Percentiles rank a stretch among this genome's conserved stretches.
These are phyloP conservation scores for Piper longum DNA, from an alignment of 164 flowering plant species.

Conservation along the genomic window DNA sequence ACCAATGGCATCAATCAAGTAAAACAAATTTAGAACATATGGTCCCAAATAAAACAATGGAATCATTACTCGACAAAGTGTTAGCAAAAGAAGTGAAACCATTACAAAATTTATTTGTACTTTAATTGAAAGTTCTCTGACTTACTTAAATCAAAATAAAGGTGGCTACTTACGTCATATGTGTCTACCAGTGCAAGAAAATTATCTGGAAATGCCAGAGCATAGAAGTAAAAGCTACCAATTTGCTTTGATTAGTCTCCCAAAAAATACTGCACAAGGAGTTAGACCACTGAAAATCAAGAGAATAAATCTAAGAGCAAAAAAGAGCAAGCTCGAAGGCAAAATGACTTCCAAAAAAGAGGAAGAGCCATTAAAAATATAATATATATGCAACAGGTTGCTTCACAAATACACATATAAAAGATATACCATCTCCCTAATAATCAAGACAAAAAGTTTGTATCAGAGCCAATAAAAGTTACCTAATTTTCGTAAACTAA, in stretches of 20 bases:
- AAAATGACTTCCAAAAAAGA: not conserved
- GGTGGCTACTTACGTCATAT: conserved; percentile 75
- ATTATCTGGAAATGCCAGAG: conserved; percentile 76
- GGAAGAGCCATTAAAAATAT: not conserved
- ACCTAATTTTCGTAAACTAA: conserved; percentile 88
- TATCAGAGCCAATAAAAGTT: not conserved
- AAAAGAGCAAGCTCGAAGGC: not conserved
- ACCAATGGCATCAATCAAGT: not conserved
- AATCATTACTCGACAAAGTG: too few species aligned
- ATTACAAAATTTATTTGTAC: too few species aligned
- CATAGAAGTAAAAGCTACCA: conserved; percentile 94
- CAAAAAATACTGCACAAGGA: conserved; percentile 54
- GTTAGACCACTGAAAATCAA: conserved; percentile 42
- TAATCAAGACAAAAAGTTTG: not conserved
- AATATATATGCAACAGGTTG: not conserved
- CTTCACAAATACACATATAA: not conserved
- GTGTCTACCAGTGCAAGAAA: conserved; percentile 97
- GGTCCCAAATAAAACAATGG: too few species aligned
- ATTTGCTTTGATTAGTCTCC: conserved; percentile 95
- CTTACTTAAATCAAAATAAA: not conserved
- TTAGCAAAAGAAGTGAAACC: too few species aligned
- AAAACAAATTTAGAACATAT: too few species aligned
- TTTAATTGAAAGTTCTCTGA: too few species aligned
- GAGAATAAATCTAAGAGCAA: not conserved
- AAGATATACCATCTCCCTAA: not conserved